phyloP scores from a whole-genome alignment of 2,329 filamentous ascomycete species.

The Ilyonectria destructans region DNA sequence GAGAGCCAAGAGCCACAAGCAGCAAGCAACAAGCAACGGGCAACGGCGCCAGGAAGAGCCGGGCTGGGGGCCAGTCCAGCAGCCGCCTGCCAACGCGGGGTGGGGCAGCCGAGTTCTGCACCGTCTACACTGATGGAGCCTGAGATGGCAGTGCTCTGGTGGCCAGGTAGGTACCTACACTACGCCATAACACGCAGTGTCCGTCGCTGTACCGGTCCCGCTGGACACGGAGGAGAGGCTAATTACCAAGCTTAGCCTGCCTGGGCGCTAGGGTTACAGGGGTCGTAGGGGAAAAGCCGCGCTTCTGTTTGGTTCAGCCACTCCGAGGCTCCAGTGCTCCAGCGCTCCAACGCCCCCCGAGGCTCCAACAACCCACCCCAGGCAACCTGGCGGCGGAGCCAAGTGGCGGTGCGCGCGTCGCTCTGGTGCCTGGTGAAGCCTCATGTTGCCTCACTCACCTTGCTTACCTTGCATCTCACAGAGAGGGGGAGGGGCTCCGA shows the following conservation, averaged over 20 bases:
- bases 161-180: no score
- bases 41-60: conserved; percentile 22
- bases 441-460: background rate
- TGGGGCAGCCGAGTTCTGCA: conserved; percentile 1
- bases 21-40: conserved; percentile 21
- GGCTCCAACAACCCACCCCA: background rate
- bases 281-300: background rate
- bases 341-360: background rate
- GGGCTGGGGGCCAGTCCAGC: conserved; percentile 1
- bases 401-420: conserved; percentile 27
- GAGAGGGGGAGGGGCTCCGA: background rate
- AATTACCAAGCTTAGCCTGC: conserved; percentile 31
- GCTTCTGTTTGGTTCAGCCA: conserved; percentile 25
- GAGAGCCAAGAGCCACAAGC: conserved; percentile 14
- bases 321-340: conserved; percentile 9
- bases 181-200: no score
- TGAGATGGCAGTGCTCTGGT: no score
- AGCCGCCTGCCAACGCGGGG: conserved; percentile 3
- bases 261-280: conserved; percentile 13
- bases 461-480: background rate
- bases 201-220: background rate
- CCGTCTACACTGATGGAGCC: background rate
- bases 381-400: background rate
- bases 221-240: conserved; percentile 21
- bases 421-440: conserved; percentile 4